phyloP scores from a whole-genome alignment of 768 basidiomycete species.

The Arthromyces matolae region DNA sequence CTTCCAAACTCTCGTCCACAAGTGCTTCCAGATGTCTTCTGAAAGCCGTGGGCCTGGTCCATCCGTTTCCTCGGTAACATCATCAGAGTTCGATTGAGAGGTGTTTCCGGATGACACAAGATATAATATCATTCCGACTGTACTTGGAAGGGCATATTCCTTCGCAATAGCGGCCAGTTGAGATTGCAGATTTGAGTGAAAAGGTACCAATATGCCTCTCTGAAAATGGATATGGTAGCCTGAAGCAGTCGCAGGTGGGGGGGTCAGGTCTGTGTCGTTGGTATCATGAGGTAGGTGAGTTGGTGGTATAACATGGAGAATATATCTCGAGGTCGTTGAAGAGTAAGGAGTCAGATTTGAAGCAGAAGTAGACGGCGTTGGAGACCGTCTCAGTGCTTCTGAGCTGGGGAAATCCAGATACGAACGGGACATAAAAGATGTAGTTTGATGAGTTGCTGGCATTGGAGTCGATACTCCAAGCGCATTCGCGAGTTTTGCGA shows the following conservation, averaged over 20 bases:
- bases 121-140: constrained; percentile 78
- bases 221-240: constrained; percentile 79
- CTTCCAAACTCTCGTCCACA: constrained; percentile 74
- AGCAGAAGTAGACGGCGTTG: constrained; percentile 46
- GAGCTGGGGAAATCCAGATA: constrained; percentile 30
- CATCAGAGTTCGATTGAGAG: constrained; percentile 12
- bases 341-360: constrained; percentile 36
- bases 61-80: constrained; percentile 32
- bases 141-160: constrained; percentile 90
- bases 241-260: constrained; percentile 54
- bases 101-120: constrained; percentile 44
- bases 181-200: constrained; percentile 77
- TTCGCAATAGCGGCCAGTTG: constrained; percentile 87
- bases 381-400: constrained; percentile 44
- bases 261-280: constrained; percentile 44
- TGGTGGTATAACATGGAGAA: constrained; percentile 85
- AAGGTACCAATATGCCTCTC: constrained; percentile 82
- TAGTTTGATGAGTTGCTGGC: constrained; percentile 42
- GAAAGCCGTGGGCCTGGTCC: constrained; percentile 79
- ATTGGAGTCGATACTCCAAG: constrained; percentile 76
- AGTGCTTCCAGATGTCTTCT: constrained; percentile 82
- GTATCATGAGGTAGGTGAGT: constrained; percentile 64
- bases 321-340: constrained; percentile 56
- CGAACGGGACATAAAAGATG: constrained; percentile 31
- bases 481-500: constrained; percentile 83